A percentile compares a stretch with the other conserved stretches of the same genome.
Conservation (phyloP, 495 filamentous ascomycete species). For the Penicillium crystallinum region DNA sequence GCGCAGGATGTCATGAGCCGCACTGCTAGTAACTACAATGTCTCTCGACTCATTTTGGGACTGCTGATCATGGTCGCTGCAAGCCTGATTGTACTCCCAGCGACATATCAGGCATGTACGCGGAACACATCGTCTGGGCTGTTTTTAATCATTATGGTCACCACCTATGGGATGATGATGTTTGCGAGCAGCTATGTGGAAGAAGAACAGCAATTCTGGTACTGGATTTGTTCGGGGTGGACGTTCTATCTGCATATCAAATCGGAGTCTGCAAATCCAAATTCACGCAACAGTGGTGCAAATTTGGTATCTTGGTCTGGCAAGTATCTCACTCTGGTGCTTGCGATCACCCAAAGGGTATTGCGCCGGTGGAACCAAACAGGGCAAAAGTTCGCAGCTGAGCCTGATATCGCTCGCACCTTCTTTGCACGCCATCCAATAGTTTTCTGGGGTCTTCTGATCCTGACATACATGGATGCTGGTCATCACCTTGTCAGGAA, state of each 20-base stretch:
- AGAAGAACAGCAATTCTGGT: constrained; percentile 98
- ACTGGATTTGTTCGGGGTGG: constrained; percentile 82
- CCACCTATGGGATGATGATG: constrained; percentile 80
- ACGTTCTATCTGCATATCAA: constrained; percentile 58
- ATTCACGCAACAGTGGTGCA: not conserved
- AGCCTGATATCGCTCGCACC: constrained; percentile 71
- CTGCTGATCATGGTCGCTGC: constrained; percentile 44
- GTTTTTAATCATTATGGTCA: constrained; percentile 32
- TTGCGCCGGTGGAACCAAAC: constrained; percentile 89
- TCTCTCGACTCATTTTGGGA: constrained; percentile 53
- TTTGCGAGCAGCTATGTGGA: constrained; percentile 97
- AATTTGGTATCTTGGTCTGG: not conserved
- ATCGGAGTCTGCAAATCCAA: constrained; percentile 19
- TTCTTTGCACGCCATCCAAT: constrained; percentile 57
- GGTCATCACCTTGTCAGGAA: constrained; percentile 30
- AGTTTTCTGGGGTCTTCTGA: constrained; percentile 71
- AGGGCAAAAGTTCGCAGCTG: constrained; percentile 87
- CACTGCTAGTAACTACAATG: constrained; percentile 87
- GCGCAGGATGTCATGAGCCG: constrained; percentile 75
- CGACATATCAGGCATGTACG: constrained; percentile 19
- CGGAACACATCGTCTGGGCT: constrained; percentile 18
- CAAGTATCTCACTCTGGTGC: constrained; percentile 15
- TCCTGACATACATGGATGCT: constrained; percentile 58
- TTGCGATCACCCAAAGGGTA: constrained; percentile 51
- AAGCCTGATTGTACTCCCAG: constrained; percentile 28